phyloP scores from a whole-genome alignment of 2,329 filamentous ascomycete genomes.

The Fusarium sp. region DNA sequence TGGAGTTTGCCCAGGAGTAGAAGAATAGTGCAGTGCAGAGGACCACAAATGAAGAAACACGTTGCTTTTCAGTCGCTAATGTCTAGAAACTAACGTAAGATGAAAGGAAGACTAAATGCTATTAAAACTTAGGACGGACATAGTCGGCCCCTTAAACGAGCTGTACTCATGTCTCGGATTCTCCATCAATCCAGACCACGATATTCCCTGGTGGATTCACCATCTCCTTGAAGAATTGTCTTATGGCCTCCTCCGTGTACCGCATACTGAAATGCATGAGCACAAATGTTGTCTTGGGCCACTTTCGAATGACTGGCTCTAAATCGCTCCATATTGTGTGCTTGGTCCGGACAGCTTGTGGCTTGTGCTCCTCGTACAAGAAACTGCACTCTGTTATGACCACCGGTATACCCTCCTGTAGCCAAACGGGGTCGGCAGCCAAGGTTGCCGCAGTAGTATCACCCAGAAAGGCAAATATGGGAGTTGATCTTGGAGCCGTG shows the following conservation, averaged over 20 bases:
- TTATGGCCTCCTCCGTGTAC: conserved; percentile 56
- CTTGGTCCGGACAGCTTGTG: conserved; percentile 59
- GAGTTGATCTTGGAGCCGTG: conserved; percentile 53
- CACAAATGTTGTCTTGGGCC: conserved; percentile 58
- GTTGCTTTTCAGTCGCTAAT: not conserved
- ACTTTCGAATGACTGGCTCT: conserved; percentile 57
- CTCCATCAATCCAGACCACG: conserved; percentile 61
- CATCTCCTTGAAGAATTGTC: conserved; percentile 56
- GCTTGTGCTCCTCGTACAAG: conserved; percentile 56
- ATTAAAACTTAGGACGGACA: not conserved
- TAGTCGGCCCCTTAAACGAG: not conserved
- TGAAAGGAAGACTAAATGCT: not conserved
- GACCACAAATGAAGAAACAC: not conserved
- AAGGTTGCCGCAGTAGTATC: conserved; percentile 59
- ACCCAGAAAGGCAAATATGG: conserved; percentile 62
- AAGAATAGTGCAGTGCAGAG: not conserved
- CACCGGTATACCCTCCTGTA: conserved; percentile 54
- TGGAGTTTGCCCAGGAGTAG: too few relatives aligned
- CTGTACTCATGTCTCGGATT: conserved; percentile 4
- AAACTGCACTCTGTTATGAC: conserved; percentile 65
- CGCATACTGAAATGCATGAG: conserved; percentile 62
- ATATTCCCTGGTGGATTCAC: conserved; percentile 56
- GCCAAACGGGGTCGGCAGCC: conserved; percentile 54
- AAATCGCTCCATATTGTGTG: conserved; percentile 62
- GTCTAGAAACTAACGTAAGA: not conserved